Base-by-base conservation (phyloP, 2,329 filamentous ascomycete species). In the Paecilomyces niveus region DNA sequence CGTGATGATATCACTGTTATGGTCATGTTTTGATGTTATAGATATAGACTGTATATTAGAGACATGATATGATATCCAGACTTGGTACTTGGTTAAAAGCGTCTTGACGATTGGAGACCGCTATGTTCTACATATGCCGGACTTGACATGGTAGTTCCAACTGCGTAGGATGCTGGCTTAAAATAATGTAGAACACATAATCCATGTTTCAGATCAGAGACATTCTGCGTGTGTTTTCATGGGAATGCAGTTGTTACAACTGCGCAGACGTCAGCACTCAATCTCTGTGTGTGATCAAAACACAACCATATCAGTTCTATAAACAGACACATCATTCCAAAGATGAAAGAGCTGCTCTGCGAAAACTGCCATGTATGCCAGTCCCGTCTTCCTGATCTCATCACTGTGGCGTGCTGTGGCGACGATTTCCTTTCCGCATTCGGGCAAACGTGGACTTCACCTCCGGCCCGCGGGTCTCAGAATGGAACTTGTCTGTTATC, bases 1-100 rank as follows among this genome's bases (percentile, higher is more conserved):
- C 76, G 56, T 78, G 68, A 65, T 45, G 15, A 5, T 3, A 21
- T 21, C 6, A 18, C 1, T 18, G n/a, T 9, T 7, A 45, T n/a
- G 7, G 8, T 45, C 5, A 26, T 24, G 15, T 52, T 9, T 52
- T 24, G 21, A 52, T 29, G 22, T 24, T 24, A 13, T 29, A 29
- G 22, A n/a, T 26, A 13, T 52, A 29, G 21, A 52, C 8, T 52
- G 50, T 52, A 52, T n/a, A 52, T 29, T 24, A 29, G 26, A 18
- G 26, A 52, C 29, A 29, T 24, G 50, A 52, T 29, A 13, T 29
- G 26, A 52, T 29, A n/a, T 52, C 39, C 2, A 8, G 39, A 18
- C 35, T 8, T 18, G 6, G 3, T 18, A 18, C 35, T 8, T 18
- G 6, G 3, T 18, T 45, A 18, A 3, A 2, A 18, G 26, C 26